Conservation (phyloP, 1,284 basidiomycete genomes). For the Pterulicium gracile region DNA sequence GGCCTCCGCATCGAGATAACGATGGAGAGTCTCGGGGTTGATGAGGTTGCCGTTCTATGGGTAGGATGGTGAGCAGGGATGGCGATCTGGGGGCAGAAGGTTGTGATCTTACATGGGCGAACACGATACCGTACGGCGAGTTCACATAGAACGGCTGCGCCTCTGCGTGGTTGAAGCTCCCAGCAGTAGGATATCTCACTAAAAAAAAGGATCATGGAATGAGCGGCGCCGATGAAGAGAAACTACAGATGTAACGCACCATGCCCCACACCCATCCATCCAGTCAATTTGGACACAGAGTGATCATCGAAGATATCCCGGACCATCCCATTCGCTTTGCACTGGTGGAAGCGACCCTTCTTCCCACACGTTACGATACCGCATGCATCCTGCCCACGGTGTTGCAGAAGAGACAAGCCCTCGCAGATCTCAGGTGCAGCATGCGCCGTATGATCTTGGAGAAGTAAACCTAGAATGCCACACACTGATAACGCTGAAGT, state of each 20-base stretch:
- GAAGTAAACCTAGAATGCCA: slow-evolving; percentile 78
- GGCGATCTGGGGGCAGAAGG: slow-evolving; percentile 4
- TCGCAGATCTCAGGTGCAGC: slow-evolving; percentile 84
- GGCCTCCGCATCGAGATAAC: slow-evolving; percentile 92
- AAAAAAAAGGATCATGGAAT: slow-evolving; percentile 6
- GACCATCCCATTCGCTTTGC: slow-evolving; percentile 99
- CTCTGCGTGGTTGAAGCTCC: slow-evolving; percentile 95
- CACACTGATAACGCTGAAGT: slow-evolving; percentile 66
- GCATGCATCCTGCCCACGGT: slow-evolving; percentile 96
- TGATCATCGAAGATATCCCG: slow-evolving; percentile 90
- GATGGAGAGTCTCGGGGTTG: slow-evolving; percentile 80
- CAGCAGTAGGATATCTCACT: slow-evolving; percentile 98
- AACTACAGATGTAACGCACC: slow-evolving; percentile 39
- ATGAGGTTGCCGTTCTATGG: slow-evolving; percentile 96
- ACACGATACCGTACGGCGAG: slow-evolving; percentile 96
- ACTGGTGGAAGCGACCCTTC: slow-evolving; percentile 94
- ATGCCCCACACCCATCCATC: slow-evolving; percentile 97
- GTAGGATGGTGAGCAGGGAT: slow-evolving; percentile 10
- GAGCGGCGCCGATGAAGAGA: slow-evolving; percentile 11
- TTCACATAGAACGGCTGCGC: slow-evolving; percentile 99
- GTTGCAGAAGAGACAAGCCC: slow-evolving; percentile 84
- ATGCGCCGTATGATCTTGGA: slow-evolving; percentile 68
- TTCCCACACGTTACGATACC: slow-evolving; percentile 95
- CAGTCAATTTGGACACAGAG: slow-evolving; percentile 70
- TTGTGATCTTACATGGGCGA: slow-evolving; percentile 75